Conservation (phyloP, 208 protist species). For the Phytomonas sp. region DNA sequence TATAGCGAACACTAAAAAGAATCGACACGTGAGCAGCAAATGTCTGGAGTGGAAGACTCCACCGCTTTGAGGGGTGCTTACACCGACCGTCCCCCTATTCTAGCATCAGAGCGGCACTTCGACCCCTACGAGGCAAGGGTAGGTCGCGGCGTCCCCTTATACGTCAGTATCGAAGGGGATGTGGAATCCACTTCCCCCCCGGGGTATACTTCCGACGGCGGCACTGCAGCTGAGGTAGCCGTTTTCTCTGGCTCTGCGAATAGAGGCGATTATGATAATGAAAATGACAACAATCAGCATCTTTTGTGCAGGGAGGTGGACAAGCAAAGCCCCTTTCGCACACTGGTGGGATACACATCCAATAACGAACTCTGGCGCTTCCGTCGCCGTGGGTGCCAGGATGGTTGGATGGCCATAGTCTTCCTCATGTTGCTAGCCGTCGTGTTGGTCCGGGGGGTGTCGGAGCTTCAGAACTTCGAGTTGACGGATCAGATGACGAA, state of each 20-base stretch:
- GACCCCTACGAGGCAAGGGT: conserved; percentile 34
- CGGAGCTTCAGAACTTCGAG: conserved; percentile 30
- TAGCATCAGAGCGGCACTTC: conserved; percentile 18
- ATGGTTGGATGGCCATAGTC: conserved; percentile 46
- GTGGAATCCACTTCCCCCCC: neutral
- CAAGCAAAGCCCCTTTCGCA: conserved; percentile 14
- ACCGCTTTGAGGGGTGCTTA: neutral
- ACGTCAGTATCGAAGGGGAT: conserved; percentile 11
- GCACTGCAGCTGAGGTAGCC: neutral
- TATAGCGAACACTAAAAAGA: neutral
- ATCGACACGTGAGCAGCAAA: neutral
- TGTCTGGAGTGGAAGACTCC: neutral
- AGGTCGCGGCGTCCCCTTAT: conserved; percentile 29
- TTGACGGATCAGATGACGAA: conserved; percentile 18
- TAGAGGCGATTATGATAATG: neutral
- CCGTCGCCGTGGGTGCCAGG: conserved; percentile 39
- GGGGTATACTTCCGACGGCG: neutral
- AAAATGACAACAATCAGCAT: neutral
- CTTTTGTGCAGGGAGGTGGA: neutral
- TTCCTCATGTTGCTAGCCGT: conserved; percentile 23
- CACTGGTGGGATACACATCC: conserved; percentile 17
- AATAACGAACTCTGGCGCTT: conserved; percentile 62
- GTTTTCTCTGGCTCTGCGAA: neutral
- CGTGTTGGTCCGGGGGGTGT: conserved; percentile 27
- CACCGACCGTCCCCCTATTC: neutral